These are phyloP conservation scores for Citrus sp. DNA, from an alignment of 345 rosid genomes.

Conservation along the genomic window DNA sequence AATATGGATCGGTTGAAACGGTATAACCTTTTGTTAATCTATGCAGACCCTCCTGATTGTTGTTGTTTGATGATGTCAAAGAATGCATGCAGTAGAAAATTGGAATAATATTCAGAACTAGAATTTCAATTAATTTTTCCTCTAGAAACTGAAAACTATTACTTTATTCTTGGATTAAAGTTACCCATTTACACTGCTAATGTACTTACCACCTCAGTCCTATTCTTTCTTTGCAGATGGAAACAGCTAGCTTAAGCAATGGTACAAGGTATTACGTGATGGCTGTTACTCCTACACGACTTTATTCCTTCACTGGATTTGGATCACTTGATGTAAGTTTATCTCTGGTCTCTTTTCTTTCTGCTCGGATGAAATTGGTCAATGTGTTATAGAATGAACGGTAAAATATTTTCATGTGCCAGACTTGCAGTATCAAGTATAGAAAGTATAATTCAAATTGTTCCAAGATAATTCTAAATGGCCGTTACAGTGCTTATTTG, in stretches of 20 bases:
- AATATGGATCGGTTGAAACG: background rate
- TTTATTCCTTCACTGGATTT: conserved; percentile 93
- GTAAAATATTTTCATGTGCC: background rate
- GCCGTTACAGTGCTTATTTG: background rate
- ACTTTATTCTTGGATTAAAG: background rate
- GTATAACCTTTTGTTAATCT: background rate
- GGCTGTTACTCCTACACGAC: conserved; percentile 98
- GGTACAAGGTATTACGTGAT: conserved; percentile 95
- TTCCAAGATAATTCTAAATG: background rate
- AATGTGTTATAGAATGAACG: background rate
- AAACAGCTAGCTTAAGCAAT: conserved; percentile 63
- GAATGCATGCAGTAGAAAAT: background rate
- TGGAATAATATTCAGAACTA: conserved; percentile 1
- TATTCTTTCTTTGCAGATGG: conserved; percentile 60
- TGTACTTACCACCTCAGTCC: background rate
- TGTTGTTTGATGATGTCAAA: conserved; percentile 2
- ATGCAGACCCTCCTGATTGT: background rate
- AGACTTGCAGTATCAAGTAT: background rate
- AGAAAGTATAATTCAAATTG: background rate
- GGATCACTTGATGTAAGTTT: conserved; percentile 82
- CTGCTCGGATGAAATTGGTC: background rate
- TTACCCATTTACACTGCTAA: background rate
- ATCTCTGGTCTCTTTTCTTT: conserved; percentile 5
- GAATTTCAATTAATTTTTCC: background rate
- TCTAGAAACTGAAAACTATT: conserved; percentile 3